phyloP scores from a whole-genome alignment of 805 yeast species.

The Scheffersomyces stipitis region DNA sequence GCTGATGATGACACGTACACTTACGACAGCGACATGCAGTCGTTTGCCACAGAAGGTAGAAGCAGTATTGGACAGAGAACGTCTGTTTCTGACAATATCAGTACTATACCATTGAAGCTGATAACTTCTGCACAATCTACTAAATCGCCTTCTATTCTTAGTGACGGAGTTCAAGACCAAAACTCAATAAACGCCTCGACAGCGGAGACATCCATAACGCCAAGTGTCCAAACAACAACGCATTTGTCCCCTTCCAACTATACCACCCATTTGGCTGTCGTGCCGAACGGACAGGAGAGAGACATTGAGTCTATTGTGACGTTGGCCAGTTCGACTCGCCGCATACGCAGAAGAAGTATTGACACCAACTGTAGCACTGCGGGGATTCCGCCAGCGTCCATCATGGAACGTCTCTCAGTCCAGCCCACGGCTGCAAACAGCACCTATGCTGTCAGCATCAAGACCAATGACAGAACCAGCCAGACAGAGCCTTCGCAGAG shows the following conservation, averaged over 20 bases:
- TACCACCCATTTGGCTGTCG: constrained; percentile 7
- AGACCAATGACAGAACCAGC: constrained; percentile 8
- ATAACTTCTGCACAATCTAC: constrained; percentile 42
- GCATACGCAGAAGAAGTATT: constrained; percentile 39
- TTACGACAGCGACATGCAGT: constrained; percentile 4
- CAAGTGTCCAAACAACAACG: constrained; percentile 26
- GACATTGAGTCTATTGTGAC: constrained; percentile 46
- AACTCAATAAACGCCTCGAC: constrained; percentile 43
- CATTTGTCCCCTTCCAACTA: constrained; percentile 2
- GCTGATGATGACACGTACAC: constrained; percentile 1
- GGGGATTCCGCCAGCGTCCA: constrained; percentile 75
- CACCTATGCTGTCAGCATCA: constrained; percentile 13
- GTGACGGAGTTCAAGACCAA: constrained; percentile 27
- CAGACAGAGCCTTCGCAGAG: constrained; percentile 12
- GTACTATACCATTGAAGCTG: constrained; percentile 51
- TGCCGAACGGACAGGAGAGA: constrained; percentile 22
- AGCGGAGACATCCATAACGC: constrained; percentile 51
- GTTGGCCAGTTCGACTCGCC: constrained; percentile 40
- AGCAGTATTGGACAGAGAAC: constrained; percentile 18
- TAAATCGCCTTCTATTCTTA: constrained; percentile 38
- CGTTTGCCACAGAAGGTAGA: constrained; percentile 6
- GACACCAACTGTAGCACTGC: constrained; percentile 64
- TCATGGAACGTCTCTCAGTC: constrained; percentile 51
- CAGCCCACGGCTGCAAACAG: constrained; percentile 31
- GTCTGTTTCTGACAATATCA: constrained; percentile 36